Evolutionary conservation across 1,139 yeast species (phyloP).

Genomic region (Hanseniaspora gamundiae): DNA sequence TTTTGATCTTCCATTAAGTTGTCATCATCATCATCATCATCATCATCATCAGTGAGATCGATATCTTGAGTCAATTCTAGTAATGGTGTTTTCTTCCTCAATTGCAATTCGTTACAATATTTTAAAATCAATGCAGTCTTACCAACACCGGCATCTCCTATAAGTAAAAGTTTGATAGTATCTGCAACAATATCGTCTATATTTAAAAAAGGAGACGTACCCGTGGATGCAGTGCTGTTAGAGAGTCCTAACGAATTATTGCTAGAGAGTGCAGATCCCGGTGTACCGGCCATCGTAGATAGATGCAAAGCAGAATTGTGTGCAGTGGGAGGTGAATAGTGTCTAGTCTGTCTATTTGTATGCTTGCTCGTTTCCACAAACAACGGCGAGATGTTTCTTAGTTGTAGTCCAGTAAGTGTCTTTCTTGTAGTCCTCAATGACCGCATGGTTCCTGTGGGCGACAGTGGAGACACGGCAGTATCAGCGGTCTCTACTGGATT

Average conservation of each 20-base stretch:
- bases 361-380: not conserved
- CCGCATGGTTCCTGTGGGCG: not conserved
- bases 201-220: not conserved
- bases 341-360: not conserved
- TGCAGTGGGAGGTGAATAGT: not conserved
- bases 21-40: not conserved
- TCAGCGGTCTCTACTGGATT: too few relatives aligned
- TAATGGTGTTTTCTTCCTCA: constrained; percentile 5
- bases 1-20: not conserved
- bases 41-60: not conserved
- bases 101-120: constrained; percentile 27
- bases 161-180: constrained; percentile 26
- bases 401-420: not conserved
- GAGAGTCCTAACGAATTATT: too few relatives aligned
- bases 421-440: not conserved
- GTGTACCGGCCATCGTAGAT: not conserved
- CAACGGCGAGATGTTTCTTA: constrained; percentile 1
- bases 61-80: not conserved
- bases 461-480: too few relatives aligned
- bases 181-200: constrained; percentile 4
- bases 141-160: constrained; percentile 34
- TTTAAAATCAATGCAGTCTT: constrained; percentile 32
- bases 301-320: too few relatives aligned
- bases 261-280: too few relatives aligned
- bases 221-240: not conserved